Conservation (phyloP, 2,329 filamentous ascomycete genomes). For the Neospermospora avenae region DNA sequence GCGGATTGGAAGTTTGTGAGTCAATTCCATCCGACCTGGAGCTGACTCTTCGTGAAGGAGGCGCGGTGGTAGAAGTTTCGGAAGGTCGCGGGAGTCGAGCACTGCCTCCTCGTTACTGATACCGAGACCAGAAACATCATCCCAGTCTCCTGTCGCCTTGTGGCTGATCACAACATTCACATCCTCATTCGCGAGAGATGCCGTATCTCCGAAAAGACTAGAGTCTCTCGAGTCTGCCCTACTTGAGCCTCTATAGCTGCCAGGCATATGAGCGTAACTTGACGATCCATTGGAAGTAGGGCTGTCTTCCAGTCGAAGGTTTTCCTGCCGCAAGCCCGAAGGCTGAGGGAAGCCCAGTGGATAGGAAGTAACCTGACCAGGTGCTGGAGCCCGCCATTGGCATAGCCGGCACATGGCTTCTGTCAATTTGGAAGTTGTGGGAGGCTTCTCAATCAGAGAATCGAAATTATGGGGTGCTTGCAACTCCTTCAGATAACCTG, state of each 20-base stretch:
- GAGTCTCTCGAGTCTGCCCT: constrained; percentile 86
- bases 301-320: constrained; percentile 68
- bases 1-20: constrained; percentile 40
- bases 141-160: constrained; percentile 74
- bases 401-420: constrained; percentile 86
- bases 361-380: constrained; percentile 42
- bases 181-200: constrained; percentile 75
- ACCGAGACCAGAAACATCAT: constrained; percentile 72
- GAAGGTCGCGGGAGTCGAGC: constrained; percentile 36
- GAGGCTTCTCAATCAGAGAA: constrained; percentile 92
- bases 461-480: constrained; percentile 96
- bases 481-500: constrained; percentile 95
- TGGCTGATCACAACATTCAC: constrained; percentile 71
- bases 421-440: constrained; percentile 84
- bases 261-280: constrained; percentile 70
- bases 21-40: constrained; percentile 54
- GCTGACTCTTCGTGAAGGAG: constrained; percentile 62
- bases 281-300: constrained; percentile 62
- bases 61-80: constrained; percentile 46
- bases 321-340: constrained; percentile 63
- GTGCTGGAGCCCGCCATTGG: constrained; percentile 81
- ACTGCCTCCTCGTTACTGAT: constrained; percentile 59
- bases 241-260: constrained; percentile 74
- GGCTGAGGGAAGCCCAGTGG: constrained; percentile 57
- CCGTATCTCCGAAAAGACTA: constrained; percentile 82